These are phyloP conservation scores for Sordariomycetes sp. DNA, from an alignment of 2,329 filamentous ascomycete species.

Conservation along the genomic window DNA sequence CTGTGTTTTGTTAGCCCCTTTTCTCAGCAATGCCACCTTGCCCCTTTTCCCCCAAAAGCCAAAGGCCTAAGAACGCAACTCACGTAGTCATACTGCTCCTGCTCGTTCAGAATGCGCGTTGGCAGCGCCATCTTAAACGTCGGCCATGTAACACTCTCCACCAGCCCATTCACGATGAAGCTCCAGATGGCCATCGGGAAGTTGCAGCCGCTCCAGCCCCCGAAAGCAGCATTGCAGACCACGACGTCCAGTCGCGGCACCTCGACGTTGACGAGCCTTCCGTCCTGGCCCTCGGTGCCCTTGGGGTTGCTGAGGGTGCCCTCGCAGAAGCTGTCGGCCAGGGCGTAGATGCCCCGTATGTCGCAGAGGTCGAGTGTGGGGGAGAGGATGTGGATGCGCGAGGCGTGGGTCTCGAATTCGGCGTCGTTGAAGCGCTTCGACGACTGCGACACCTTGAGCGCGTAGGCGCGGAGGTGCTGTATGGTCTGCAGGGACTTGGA, in stretches of 20 bases:
- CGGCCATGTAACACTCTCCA: constrained; percentile 67
- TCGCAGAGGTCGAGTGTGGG: constrained; percentile 53
- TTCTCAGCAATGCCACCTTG: neutral
- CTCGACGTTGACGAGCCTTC: constrained; percentile 27
- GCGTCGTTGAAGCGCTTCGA: constrained; percentile 27
- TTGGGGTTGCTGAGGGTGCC: constrained; percentile 36
- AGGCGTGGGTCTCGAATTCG: constrained; percentile 29
- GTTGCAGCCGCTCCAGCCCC: constrained; percentile 74
- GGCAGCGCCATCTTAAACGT: constrained; percentile 59
- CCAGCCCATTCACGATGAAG: constrained; percentile 48
- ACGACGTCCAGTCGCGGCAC: constrained; percentile 69
- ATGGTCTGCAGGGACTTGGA: constrained; percentile 69
- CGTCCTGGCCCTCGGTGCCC: constrained; percentile 14
- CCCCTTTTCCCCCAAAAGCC: neutral
- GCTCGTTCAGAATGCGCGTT: constrained; percentile 32
- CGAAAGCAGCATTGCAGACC: constrained; percentile 81
- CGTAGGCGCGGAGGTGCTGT: constrained; percentile 51
- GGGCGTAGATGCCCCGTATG: constrained; percentile 37
- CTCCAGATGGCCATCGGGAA: constrained; percentile 50
- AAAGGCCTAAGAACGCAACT: constrained; percentile 5
- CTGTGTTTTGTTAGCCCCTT: constrained; percentile 19
- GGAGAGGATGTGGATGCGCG: constrained; percentile 48
- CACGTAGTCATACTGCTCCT: constrained; percentile 23
- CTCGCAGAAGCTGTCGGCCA: constrained; percentile 35
- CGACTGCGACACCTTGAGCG: constrained; percentile 29